Conservation (phyloP, 2,329 filamentous ascomycete genomes). For the Sclerotinia borealis region DNA sequence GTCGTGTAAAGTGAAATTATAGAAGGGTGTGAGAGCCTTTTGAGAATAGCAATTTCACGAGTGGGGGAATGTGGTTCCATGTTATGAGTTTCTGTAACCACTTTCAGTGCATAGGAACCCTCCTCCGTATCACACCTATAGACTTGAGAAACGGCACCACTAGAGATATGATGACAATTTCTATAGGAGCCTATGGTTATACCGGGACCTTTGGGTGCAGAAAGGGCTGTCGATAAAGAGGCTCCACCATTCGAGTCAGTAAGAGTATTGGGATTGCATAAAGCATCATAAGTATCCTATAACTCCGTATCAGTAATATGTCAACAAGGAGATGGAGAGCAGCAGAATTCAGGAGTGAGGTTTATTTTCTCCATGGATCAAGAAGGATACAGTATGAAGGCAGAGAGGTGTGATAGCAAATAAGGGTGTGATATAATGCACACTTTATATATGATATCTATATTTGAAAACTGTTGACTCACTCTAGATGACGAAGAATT, state of each 20-base stretch:
- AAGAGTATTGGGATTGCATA: constrained; percentile 35
- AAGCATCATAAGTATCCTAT: constrained; percentile 47
- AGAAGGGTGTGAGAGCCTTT: constrained; percentile 47
- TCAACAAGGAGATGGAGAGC: not conserved
- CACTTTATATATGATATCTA: not conserved
- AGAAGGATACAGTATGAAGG: not conserved
- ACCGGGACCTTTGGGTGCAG: constrained; percentile 30
- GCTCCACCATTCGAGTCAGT: constrained; percentile 20
- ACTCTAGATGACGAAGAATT: constrained; percentile 52
- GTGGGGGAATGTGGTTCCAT: constrained; percentile 76
- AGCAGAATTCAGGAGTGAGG: not conserved
- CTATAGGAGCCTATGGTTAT: constrained; percentile 48
- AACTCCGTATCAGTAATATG: not conserved
- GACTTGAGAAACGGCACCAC: constrained; percentile 75
- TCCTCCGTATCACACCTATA: constrained; percentile 55
- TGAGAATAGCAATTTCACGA: constrained; percentile 72
- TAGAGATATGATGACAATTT: constrained; percentile 49
- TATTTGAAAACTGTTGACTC: constrained; percentile 28
- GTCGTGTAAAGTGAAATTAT: constrained; percentile 66
- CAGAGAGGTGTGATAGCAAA: not conserved
- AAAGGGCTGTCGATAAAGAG: constrained; percentile 16
- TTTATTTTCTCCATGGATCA: not conserved
- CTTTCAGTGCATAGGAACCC: constrained; percentile 61
- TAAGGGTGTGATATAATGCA: not conserved
- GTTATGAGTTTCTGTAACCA: constrained; percentile 69